Evolutionary conservation across 129 eudicot species (phyloP).

Genomic region (Silybum marianum): DNA sequence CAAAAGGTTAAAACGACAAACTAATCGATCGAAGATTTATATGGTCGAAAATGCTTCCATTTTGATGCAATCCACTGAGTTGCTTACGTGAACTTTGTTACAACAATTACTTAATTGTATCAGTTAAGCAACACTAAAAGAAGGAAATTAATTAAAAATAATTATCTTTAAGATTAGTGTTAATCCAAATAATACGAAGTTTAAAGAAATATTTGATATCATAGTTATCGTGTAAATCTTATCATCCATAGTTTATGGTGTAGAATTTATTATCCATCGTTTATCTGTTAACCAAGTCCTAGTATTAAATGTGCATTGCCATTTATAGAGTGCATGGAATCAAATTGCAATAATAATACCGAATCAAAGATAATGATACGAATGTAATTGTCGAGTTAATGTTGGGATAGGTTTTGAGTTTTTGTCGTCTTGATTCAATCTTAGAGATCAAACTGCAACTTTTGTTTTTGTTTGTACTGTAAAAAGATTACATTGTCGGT

Average conservation of each 20-base stretch:
- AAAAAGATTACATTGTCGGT: too few relatives aligned
- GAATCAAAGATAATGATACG: background rate
- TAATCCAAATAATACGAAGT: background rate
- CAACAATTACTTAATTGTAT: background rate
- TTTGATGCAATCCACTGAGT: background rate
- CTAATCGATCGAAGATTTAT: background rate
- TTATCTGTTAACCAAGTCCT: background rate
- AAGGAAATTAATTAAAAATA: background rate
- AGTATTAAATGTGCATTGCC: background rate
- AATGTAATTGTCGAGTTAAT: background rate
- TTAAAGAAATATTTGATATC: background rate
- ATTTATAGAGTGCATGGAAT: background rate
- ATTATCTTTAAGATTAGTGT: background rate
- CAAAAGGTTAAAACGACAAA: background rate
- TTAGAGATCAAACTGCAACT: background rate
- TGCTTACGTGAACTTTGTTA: background rate
- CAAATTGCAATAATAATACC: background rate
- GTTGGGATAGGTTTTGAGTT: background rate
- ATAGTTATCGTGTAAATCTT: background rate
- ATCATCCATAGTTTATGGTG: background rate
- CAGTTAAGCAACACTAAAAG: background rate
- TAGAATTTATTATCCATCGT: too few relatives aligned
- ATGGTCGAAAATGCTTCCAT: slow-evolving; percentile 14
- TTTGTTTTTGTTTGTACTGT: too few relatives aligned
- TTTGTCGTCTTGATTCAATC: background rate